Evolutionary conservation across 2,329 filamentous ascomycete species (phyloP).

Genomic region (Microsporum ferrugineum): DNA sequence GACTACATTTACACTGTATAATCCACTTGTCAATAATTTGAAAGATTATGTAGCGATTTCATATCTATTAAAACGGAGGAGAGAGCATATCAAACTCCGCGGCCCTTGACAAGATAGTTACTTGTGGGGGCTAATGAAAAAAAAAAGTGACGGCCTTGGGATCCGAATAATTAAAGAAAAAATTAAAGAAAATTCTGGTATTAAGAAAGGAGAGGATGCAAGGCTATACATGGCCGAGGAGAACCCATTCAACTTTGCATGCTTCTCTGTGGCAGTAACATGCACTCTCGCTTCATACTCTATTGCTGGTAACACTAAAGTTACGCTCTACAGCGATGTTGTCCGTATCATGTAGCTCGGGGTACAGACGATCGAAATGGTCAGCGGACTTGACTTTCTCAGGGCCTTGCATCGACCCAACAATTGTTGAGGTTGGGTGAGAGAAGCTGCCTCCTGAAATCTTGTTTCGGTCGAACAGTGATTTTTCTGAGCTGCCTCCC

Average conservation of each 20-base stretch:
- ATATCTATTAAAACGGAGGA: no score
- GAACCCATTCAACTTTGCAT: background rate
- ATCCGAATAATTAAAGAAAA: background rate
- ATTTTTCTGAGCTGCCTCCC: background rate
- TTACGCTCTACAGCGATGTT: constrained; percentile 12
- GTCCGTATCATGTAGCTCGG: constrained; percentile 8
- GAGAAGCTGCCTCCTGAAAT: background rate
- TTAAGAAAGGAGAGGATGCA: background rate
- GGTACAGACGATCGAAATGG: constrained; percentile 13
- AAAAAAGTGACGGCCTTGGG: background rate
- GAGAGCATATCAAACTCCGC: background rate
- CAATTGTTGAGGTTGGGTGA: background rate
- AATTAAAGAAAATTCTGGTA: background rate
- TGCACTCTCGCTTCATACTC: background rate
- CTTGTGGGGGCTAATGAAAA: background rate
- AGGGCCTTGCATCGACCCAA: background rate
- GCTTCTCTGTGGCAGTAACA: background rate
- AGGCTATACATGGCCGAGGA: background rate
- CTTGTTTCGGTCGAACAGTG: background rate
- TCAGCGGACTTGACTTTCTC: constrained; percentile 3
- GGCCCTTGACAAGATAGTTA: background rate
- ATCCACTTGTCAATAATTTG: no score
- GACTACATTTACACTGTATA: no score
- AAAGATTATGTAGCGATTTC: no score
- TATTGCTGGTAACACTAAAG: constrained; percentile 11